A percentile compares a stretch with the other conserved stretches of the same genome.
phyloP scores from a whole-genome alignment of 495 filamentous ascomycete genomes.

The Aspergillus bridgeri region DNA sequence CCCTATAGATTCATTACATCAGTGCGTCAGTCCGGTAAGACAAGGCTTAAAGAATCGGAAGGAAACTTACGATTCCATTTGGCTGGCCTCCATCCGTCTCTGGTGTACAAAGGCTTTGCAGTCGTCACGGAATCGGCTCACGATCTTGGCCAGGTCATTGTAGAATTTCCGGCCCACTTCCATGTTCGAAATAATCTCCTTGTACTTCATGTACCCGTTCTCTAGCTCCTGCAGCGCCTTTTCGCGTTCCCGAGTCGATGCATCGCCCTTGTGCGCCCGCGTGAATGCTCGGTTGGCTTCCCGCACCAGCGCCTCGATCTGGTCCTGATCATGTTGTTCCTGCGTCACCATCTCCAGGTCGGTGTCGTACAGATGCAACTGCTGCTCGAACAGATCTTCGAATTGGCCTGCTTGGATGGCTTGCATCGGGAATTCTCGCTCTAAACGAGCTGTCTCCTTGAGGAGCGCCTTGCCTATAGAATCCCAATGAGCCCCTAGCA shows the following conservation, averaged over 20 bases:
- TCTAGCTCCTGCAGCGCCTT: constrained; percentile 83
- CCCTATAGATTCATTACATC: constrained; percentile 43
- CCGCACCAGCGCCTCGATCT: constrained; percentile 60
- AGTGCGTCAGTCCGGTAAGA: constrained; percentile 10
- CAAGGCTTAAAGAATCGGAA: constrained; percentile 2
- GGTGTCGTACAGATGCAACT: constrained; percentile 72
- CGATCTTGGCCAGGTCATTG: constrained; percentile 86
- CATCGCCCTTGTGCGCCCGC: constrained; percentile 65
- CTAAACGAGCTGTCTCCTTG: constrained; percentile 75
- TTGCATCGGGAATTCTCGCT: constrained; percentile 81
- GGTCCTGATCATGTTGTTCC: constrained; percentile 75
- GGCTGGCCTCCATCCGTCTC: constrained; percentile 73
- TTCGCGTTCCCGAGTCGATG: constrained; percentile 74
- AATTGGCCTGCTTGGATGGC: constrained; percentile 83
- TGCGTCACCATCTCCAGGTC: constrained; percentile 66
- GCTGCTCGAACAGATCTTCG: constrained; percentile 82
- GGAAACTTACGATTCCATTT: constrained; percentile 55
- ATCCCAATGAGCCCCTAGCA: neutral
- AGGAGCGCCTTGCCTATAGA: constrained; percentile 65
- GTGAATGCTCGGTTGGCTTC: constrained; percentile 75
- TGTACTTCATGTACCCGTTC: constrained; percentile 91
- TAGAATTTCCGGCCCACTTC: constrained; percentile 93
- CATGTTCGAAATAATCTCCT: constrained; percentile 85
- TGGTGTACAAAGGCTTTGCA: constrained; percentile 74
- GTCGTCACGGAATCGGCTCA: constrained; percentile 73